Conservation (phyloP, 2,329 filamentous ascomycete genomes). For the Botrytis galanthina region DNA sequence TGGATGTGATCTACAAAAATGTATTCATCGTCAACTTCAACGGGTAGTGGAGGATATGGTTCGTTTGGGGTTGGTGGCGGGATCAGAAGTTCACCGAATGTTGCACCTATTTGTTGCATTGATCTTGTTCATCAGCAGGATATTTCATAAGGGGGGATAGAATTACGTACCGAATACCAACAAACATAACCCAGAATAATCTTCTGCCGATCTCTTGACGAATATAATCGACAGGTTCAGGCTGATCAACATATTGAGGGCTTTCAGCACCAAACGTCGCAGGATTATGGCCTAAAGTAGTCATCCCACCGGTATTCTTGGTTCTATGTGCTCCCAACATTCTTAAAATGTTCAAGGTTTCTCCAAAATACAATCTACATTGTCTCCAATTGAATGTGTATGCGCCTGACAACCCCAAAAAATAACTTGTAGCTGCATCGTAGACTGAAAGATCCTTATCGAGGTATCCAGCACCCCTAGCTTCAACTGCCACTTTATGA, state of each 20-base stretch:
- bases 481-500: slow-evolving; percentile 64
- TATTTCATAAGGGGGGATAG: neutral
- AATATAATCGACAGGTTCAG: slow-evolving; percentile 56
- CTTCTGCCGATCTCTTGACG: slow-evolving; percentile 72
- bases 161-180: slow-evolving; percentile 60
- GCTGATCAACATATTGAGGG: slow-evolving; percentile 14
- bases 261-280: slow-evolving; percentile 29
- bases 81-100: slow-evolving; percentile 69
- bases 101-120: slow-evolving; percentile 72
- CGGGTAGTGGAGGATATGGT: slow-evolving; percentile 74
- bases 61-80: slow-evolving; percentile 72
- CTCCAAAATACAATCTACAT: slow-evolving; percentile 70
- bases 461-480: slow-evolving; percentile 59
- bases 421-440: slow-evolving; percentile 73
- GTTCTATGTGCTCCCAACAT: slow-evolving; percentile 64
- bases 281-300: slow-evolving; percentile 31
- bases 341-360: slow-evolving; percentile 66
- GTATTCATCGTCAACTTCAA: slow-evolving; percentile 81
- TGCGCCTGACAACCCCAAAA: slow-evolving; percentile 63
- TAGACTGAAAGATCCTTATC: slow-evolving; percentile 56
- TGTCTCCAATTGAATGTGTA: slow-evolving; percentile 67
- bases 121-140: slow-evolving; percentile 49
- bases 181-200: slow-evolving; percentile 81
- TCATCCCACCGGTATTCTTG: slow-evolving; percentile 41
- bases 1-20: slow-evolving; percentile 70